Percentiles rank a stretch among this genome's conserved stretches.
Evolutionary conservation across 2,329 filamentous ascomycete species (phyloP).

Genomic region (Nothophaeocryptopus gaeumannii): DNA sequence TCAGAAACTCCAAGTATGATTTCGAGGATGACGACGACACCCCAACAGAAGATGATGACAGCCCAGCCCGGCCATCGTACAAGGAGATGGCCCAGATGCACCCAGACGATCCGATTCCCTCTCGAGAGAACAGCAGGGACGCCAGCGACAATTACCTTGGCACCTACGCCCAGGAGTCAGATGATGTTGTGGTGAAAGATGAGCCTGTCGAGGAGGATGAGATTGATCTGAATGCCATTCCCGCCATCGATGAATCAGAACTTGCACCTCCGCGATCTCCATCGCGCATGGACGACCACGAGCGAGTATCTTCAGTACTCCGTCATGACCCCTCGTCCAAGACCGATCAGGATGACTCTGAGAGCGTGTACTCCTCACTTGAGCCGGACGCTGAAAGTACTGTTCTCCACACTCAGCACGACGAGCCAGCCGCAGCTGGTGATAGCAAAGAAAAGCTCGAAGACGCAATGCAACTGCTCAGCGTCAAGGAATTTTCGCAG

Average conservation of each 20-base stretch:
- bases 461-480: constrained; percentile 36
- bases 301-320: constrained; percentile 53
- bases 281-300: constrained; percentile 43
- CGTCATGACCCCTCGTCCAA: constrained; percentile 47
- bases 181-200: constrained; percentile 69
- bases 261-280: constrained; percentile 54
- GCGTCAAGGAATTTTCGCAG: constrained; percentile 35
- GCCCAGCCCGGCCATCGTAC: constrained; percentile 33
- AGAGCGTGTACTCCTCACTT: constrained; percentile 52
- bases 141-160: constrained; percentile 25
- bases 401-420: constrained; percentile 22
- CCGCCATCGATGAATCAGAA: constrained; percentile 43
- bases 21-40: constrained; percentile 44
- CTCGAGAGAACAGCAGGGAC: constrained; percentile 62
- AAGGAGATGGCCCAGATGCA: constrained; percentile 61
- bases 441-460: constrained; percentile 34
- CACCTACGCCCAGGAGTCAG: constrained; percentile 46
- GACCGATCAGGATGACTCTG: constrained; percentile 51
- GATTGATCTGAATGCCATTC: constrained; percentile 64
- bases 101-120: constrained; percentile 86
- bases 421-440: constrained; percentile 9
- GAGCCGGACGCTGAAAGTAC: constrained; percentile 37
- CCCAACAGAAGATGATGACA: constrained; percentile 39
- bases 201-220: constrained; percentile 57
- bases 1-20: constrained; percentile 64